Base-by-base conservation (phyloP, 2,329 filamentous ascomycete genomes). In the Cryphonectria nitschkei region DNA sequence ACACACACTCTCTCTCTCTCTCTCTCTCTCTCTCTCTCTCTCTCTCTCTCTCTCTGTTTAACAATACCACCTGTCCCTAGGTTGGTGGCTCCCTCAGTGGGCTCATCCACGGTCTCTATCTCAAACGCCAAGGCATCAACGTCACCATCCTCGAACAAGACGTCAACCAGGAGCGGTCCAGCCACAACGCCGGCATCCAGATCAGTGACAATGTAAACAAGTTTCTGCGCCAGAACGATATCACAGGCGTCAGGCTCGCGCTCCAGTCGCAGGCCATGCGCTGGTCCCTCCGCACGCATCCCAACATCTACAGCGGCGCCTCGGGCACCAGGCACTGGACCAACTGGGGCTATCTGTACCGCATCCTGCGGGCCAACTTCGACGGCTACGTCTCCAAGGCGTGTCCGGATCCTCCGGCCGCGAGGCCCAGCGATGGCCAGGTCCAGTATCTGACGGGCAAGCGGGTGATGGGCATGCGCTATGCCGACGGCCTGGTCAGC, bases 291-390 rank as follows among this genome's bases (percentile, higher is more conserved):
- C 70, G 73, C 66, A 74, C 68, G 46, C 68, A 64, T 41, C 60
- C 66, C 8, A 62, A 73, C 14, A 52, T 74, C n/a, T 65, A 54
- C 39, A 50, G 68, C 32, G 16, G 60, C 8, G 64, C 69, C n/a
- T 75, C 74, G 2, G 68, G 74, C 13, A 68, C 73, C 41, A 78
- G 81, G 70, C 72, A 77, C 26, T 80, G 82, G 76, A 82, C 82
- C 1, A 82, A 79, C 68, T 84, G 82, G 82, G 81, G 81, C 54
- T 69, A 81, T 41, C 70, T 83, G 50, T 82, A 83, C 70, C 76
- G 79, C 26, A 74, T 83, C 8, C 75, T 83, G 11, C 75, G 82
- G 9, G 81, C 80, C 72, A 80, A 82, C 64, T 81, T 82, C 61
- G 82, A 84, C 69, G 81, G 81, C 2, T 32, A 75, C 5, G 68